A percentile compares a stretch with the other conserved stretches of the same genome.
Conservation (phyloP, 768 basidiomycete genomes). For the Hygrocybe coccinea region DNA sequence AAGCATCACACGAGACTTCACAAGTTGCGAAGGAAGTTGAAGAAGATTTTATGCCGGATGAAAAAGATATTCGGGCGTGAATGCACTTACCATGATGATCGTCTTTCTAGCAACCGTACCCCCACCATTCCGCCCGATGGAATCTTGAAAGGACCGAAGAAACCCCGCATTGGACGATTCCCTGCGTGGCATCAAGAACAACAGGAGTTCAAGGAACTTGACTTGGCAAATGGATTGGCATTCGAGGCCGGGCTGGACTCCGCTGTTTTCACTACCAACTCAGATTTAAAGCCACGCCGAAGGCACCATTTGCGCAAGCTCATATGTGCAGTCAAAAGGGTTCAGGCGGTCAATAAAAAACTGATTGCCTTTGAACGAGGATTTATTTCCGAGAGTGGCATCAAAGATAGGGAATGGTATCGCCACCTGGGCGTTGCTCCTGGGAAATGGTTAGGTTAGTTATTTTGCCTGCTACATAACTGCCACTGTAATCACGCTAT, state of each 20-base stretch:
- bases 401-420: conserved; percentile 83
- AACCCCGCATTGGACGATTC: too few relatives aligned
- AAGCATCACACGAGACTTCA: conserved; percentile 18
- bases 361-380: conserved; percentile 71
- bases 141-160: too few relatives aligned
- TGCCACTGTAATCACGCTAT: neutral
- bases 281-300: neutral
- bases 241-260: neutral
- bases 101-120: too few relatives aligned
- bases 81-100: too few relatives aligned
- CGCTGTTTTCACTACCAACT: neutral
- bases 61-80: conserved; percentile 33
- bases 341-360: conserved; percentile 58
- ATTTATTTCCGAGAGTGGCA: conserved; percentile 72
- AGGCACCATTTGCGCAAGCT: conserved; percentile 40
- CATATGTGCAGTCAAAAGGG: conserved; percentile 53
- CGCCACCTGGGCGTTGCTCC: conserved; percentile 81
- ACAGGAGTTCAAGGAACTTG: too few relatives aligned
- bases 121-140: too few relatives aligned
- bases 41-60: conserved; percentile 24
- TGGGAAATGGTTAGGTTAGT: conserved; percentile 74
- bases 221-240: neutral
- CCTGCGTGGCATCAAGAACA: too few relatives aligned
- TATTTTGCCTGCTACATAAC: neutral
- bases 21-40: conserved; percentile 10